Evolutionary conservation across 2,329 filamentous ascomycete genomes (phyloP), one percentile per base, ranked within the genome.

Genomic region (Lojkania enalia): DNA sequence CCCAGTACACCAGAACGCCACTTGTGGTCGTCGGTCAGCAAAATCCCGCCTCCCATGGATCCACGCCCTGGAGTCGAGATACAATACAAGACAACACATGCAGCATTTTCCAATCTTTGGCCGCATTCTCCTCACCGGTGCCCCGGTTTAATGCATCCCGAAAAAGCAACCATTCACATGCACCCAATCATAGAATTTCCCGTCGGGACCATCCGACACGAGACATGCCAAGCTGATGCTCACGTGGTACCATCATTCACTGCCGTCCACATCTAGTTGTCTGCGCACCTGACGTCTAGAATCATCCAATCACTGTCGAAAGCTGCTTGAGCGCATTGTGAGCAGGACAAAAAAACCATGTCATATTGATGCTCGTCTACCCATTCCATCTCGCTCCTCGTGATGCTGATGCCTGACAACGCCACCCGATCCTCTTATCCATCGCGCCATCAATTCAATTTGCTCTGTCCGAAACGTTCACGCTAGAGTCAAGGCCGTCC

Each of bases 331-430:
- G n/a, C n/a, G n/a, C n/a, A n/a, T n/a, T 27, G 11, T 33, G 30
- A 33, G 16, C 23, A 15, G 31, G 23, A 37, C 37, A 31, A 33
- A 36, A 37, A 40, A 33, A 20, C 3, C 5, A 16, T 13, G 18
- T 59, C 41, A 39, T 49, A 56, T 60, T 60, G 49, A 58, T 59
- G 58, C 47, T 45, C 41, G 52, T 58, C 51, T 55, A 56, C 48
- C 48, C 44, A 46, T 19, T 54, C 44, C 45, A 52, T 41, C 47
- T 43, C 20, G 15, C 56, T 55, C 51, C 36, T 54, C 54, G 58
- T 61, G 61, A 66, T 64, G 61, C 62, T 64, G 57, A 38, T 46
- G n/a, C 55, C 49, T 57, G 54, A 37, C 51, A 61, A 60, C 61
- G 57, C 56, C 56, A 42, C 42, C 23, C 20, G 6, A 11, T 40